Evolutionary conservation across 164 flowering plant species (phyloP).

Genomic region (Chimonanthus praecox): DNA sequence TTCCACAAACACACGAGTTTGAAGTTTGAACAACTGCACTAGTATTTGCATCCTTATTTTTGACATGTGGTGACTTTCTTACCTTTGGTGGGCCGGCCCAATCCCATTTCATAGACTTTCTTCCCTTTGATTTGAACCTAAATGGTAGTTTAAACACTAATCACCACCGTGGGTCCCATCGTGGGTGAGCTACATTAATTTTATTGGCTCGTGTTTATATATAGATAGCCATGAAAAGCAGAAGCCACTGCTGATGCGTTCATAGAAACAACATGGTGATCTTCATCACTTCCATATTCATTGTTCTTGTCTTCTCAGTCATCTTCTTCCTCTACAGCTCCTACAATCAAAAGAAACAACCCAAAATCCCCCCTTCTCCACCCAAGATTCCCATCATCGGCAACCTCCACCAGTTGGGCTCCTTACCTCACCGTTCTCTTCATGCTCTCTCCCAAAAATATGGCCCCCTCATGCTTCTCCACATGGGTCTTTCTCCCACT

Average conservation of each 20-base stretch:
- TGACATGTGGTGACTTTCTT: no score
- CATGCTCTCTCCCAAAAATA: not conserved
- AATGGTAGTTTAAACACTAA: no score
- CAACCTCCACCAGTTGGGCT: slow-evolving; percentile 7
- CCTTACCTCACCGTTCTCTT: not conserved
- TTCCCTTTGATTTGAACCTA: not conserved
- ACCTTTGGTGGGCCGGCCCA: not conserved
- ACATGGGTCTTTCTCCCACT: slow-evolving; percentile 9
- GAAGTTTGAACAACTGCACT: no score
- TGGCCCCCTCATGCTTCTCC: slow-evolving; percentile 1
- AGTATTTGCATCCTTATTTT: no score
- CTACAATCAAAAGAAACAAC: not conserved
- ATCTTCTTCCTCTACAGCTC: not conserved
- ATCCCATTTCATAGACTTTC: not conserved
- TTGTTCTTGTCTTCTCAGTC: not conserved
- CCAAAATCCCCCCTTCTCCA: slow-evolving; percentile 3
- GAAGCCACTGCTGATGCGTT: no score
- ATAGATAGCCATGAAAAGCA: not conserved
- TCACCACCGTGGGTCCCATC: no score
- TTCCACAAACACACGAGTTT: no score
- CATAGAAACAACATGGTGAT: not conserved
- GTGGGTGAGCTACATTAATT: no score
- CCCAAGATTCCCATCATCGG: slow-evolving; percentile 3
- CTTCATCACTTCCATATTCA: not conserved
- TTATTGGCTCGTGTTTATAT: not conserved